Conservation (phyloP, 2,329 filamentous ascomycete genomes). For the Penicillium expansum region DNA sequence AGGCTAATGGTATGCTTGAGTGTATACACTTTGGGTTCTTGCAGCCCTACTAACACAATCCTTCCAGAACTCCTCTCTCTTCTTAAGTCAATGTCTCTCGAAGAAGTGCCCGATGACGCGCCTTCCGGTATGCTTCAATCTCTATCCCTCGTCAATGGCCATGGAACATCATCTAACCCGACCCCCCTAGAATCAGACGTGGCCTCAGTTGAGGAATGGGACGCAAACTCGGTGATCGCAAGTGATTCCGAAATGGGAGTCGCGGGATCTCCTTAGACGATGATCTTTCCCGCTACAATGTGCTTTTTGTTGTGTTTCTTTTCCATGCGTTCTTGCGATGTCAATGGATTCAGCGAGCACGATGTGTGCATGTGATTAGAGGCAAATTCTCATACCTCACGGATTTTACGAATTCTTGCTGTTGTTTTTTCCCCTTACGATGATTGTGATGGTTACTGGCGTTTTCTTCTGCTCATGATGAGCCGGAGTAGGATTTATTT, state of each 20-base stretch:
- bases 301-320: not conserved
- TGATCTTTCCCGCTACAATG: not conserved
- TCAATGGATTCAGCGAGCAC: conserved; percentile 1
- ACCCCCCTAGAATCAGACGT: conserved; percentile 38
- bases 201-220: conserved; percentile 43
- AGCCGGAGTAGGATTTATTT: not conserved
- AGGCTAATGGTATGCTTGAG: conserved; percentile 36
- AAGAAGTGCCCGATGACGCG: conserved; percentile 39
- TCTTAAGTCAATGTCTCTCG: conserved; percentile 37
- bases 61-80: conserved; percentile 30
- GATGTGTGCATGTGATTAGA: not conserved
- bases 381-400: not conserved
- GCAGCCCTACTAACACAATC: conserved; percentile 1
- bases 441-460: not conserved
- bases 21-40: not conserved
- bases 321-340: conserved; percentile 2
- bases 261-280: conserved; percentile 34
- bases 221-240: conserved; percentile 41
- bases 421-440: not conserved
- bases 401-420: conserved; percentile 8
- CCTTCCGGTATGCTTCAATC: conserved; percentile 38
- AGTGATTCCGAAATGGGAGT: conserved; percentile 44
- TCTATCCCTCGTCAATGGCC: not conserved
- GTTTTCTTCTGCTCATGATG: not conserved
- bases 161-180: conserved; percentile 3